Percentiles rank a stretch among this genome's conserved stretches.
Evolutionary conservation across 805 yeast species (phyloP).

Genomic region (Pichia paraexigua): DNA sequence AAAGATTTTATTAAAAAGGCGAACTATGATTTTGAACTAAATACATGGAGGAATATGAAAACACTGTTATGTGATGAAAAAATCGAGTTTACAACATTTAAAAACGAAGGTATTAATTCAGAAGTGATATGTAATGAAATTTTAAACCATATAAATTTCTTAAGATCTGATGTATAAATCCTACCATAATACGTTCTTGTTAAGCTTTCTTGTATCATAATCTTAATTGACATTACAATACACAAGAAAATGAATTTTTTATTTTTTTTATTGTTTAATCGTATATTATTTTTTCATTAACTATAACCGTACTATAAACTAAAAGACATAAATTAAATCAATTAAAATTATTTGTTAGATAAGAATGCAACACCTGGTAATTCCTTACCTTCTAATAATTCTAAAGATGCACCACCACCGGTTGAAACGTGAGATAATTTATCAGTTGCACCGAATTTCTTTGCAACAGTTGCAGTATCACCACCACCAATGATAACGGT

Average conservation of each 20-base stretch:
- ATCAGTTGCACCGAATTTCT: slow-evolving; percentile 95
- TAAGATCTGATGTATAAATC: neutral
- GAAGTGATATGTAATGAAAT: slow-evolving; percentile 1
- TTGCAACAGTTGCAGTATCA: slow-evolving; percentile 98
- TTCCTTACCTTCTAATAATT: slow-evolving; percentile 96
- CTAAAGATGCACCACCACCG: slow-evolving; percentile 99
- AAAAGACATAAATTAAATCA: neutral
- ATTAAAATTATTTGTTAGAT: slow-evolving; percentile 47
- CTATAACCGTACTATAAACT: neutral
- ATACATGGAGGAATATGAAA: slow-evolving; percentile 52
- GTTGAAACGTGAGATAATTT: slow-evolving; percentile 97
- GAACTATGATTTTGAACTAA: slow-evolving; percentile 50
- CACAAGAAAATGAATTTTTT: too few relatives aligned
- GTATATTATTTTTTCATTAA: neutral
- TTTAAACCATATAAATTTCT: neutral
- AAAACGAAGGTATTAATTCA: neutral
- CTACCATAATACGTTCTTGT: neutral
- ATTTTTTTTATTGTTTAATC: too few relatives aligned
- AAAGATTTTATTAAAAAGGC: slow-evolving; percentile 38
- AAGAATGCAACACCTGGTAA: slow-evolving; percentile 96
- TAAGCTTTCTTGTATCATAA: slow-evolving; percentile 17
- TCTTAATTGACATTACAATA: neutral
- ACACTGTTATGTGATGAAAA: slow-evolving; percentile 40
- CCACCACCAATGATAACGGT: slow-evolving; percentile 98
- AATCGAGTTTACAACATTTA: neutral